These are phyloP conservation scores for Posidonia australis DNA, from an alignment of 106 monocot species.

Conservation along the genomic window DNA sequence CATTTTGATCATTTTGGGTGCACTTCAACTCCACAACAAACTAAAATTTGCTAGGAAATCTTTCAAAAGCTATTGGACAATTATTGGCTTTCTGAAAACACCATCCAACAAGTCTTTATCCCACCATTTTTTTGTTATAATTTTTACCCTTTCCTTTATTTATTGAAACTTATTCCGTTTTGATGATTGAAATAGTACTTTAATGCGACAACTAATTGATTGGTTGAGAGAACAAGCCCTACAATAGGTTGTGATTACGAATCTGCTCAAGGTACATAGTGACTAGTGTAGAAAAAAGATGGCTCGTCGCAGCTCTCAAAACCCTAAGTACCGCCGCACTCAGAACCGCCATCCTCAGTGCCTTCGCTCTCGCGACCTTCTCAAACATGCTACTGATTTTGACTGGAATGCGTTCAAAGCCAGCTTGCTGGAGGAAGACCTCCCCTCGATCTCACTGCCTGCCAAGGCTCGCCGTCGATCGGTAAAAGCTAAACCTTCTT, in stretches of 20 bases:
- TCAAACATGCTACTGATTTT: too few relatives aligned
- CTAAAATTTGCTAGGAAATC: conserved; percentile 80
- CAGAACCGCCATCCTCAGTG: too few relatives aligned
- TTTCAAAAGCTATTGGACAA: conserved; percentile 69
- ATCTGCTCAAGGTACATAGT: conserved; percentile 83
- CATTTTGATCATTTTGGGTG: conserved; percentile 89
- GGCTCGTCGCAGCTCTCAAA: too few relatives aligned
- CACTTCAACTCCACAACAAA: conserved; percentile 73
- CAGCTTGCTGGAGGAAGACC: too few relatives aligned
- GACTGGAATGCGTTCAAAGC: too few relatives aligned
- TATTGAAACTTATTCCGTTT: conserved; percentile 48
- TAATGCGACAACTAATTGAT: conserved; percentile 42
- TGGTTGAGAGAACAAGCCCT: conserved; percentile 82
- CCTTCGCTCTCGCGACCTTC: too few relatives aligned
- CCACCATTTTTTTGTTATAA: not conserved
- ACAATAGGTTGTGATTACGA: conserved; percentile 56
- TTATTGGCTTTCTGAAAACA: conserved; percentile 78
- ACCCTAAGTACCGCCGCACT: too few relatives aligned
- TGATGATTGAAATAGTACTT: conserved; percentile 54
- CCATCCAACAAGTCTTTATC: conserved; percentile 88
- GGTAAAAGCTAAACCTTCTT: too few relatives aligned
- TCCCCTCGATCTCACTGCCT: too few relatives aligned
- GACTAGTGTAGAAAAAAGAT: conserved; percentile 89
- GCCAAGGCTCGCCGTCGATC: too few relatives aligned
- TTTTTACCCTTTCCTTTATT: not conserved